A percentile compares a stretch with the other conserved stretches of the same genome.
Conservation (phyloP, 2,329 filamentous ascomycete species). For the Parastagonospora avenae region DNA sequence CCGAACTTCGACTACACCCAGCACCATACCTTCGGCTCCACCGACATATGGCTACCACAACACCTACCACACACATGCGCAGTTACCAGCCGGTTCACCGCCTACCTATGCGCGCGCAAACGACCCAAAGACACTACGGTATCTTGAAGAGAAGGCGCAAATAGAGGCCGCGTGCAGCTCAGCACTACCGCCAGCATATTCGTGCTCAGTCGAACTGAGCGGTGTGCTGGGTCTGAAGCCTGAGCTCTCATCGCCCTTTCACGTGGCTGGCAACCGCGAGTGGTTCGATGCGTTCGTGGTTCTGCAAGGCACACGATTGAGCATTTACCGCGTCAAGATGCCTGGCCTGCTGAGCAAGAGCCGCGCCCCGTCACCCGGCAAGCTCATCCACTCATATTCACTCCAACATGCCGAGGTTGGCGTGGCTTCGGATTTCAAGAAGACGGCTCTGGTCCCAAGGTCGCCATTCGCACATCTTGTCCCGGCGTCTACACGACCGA, state of each 20-base stretch:
- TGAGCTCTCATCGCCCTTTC: conserved; percentile 69
- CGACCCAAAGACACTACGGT: conserved; percentile 22
- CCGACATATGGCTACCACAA: conserved; percentile 50
- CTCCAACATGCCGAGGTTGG: conserved; percentile 77
- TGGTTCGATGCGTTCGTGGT: conserved; percentile 69
- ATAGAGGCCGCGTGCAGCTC: conserved; percentile 22
- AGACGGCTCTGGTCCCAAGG: conserved; percentile 54
- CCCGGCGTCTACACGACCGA: conserved; percentile 46
- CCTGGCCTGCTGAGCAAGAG: conserved; percentile 51
- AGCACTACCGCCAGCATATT: conserved; percentile 40
- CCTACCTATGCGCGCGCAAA: conserved; percentile 40
- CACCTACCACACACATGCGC: conserved; percentile 48
- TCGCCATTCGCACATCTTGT: conserved; percentile 54
- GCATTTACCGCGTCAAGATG: conserved; percentile 67
- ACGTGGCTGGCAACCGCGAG: conserved; percentile 65
- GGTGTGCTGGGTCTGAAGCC: conserved; percentile 61
- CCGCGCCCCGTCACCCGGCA: conserved; percentile 60
- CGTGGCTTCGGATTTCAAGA: conserved; percentile 73
- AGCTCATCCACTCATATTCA: conserved; percentile 70
- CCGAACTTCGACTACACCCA: conserved; percentile 22
- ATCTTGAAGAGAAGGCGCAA: conserved; percentile 27
- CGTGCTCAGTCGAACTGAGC: conserved; percentile 41
- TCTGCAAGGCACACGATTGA: conserved; percentile 71
- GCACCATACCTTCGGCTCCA: conserved; percentile 17
- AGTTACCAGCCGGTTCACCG: conserved; percentile 31